These are phyloP conservation scores for Cyberlindnera veronae DNA, from an alignment of 805 yeast genomes.

Conservation along the genomic window DNA sequence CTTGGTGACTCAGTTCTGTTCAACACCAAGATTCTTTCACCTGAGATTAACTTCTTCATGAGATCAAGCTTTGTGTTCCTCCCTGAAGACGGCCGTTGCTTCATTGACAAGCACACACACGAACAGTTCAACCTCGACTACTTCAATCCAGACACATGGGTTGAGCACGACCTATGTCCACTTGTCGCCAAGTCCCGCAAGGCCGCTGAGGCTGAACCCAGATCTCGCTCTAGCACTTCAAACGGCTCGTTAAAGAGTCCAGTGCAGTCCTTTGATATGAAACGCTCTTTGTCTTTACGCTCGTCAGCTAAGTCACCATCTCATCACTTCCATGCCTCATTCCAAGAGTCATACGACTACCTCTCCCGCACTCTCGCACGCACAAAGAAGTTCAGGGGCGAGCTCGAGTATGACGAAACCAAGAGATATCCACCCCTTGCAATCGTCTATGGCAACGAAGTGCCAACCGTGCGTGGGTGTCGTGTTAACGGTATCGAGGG, in stretches of 20 bases:
- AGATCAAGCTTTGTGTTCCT: conserved; percentile 76
- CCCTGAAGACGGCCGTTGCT: conserved; percentile 73
- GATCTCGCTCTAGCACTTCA: too few species aligned
- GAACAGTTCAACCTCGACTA: conserved; percentile 65
- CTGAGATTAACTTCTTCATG: conserved; percentile 85
- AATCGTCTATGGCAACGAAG: conserved; percentile 72
- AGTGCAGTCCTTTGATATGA: conserved; percentile 15
- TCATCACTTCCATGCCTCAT: conserved; percentile 29
- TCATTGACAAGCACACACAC: conserved; percentile 57
- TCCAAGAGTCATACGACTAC: conserved; percentile 60
- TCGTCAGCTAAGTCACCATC: conserved; percentile 3
- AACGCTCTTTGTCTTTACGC: conserved; percentile 16
- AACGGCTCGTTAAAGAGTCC: too few species aligned
- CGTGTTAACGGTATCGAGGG: conserved; percentile 59
- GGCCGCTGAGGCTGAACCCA: too few species aligned
- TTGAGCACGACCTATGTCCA: conserved; percentile 69
- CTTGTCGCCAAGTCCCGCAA: conserved; percentile 43
- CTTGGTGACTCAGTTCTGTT: conserved; percentile 77
- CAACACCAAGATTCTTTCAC: conserved; percentile 69
- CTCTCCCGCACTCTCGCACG: conserved; percentile 55
- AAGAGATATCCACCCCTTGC: conserved; percentile 80
- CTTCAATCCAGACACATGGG: conserved; percentile 81
- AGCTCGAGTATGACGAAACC: conserved; percentile 49
- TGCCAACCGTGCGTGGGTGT: conserved; percentile 84
- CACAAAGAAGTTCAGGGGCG: conserved; percentile 54